phyloP scores from a whole-genome alignment of 2,329 filamentous ascomycete genomes.

The Colletotrichum cordylinicola region DNA sequence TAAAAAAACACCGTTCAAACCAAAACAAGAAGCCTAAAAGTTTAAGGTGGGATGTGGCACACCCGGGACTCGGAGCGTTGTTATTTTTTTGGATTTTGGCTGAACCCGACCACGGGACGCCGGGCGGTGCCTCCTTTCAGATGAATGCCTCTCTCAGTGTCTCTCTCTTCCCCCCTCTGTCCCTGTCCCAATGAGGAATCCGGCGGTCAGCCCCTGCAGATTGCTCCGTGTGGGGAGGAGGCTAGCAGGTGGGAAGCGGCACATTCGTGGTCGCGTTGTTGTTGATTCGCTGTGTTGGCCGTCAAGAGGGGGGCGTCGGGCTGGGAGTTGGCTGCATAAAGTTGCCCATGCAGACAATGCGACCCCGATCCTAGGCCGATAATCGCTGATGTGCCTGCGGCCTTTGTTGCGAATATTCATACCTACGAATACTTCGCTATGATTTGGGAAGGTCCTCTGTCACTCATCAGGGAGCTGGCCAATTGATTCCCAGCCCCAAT shows the following conservation, averaged over 20 bases:
- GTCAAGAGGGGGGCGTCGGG: neutral
- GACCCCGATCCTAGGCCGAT: neutral
- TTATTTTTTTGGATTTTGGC: neutral
- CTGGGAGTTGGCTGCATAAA: constrained; percentile 15
- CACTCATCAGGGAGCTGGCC: neutral
- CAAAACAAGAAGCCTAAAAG: neutral
- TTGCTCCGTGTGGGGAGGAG: constrained; percentile 20
- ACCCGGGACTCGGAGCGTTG: neutral
- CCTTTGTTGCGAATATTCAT: neutral
- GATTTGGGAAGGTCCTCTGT: neutral
- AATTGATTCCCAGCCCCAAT: neutral
- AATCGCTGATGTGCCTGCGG: constrained; percentile 1
- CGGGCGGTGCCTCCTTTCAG: constrained; percentile 19
- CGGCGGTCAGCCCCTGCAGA: constrained; percentile 20
- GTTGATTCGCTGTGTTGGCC: constrained; percentile 6
- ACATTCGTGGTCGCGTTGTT: neutral
- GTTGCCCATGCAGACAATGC: constrained; percentile 1
- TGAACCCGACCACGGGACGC: constrained; percentile 8
- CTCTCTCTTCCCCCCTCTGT: neutral
- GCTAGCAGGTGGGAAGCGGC: neutral
- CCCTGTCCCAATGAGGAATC: constrained; percentile 11
- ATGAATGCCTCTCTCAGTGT: neutral
- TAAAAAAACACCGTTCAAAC: neutral
- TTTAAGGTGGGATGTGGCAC: neutral
- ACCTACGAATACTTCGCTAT: neutral